Base-by-base conservation (phyloP, 345 rosid genomes). In the Laguncularia racemosa region DNA sequence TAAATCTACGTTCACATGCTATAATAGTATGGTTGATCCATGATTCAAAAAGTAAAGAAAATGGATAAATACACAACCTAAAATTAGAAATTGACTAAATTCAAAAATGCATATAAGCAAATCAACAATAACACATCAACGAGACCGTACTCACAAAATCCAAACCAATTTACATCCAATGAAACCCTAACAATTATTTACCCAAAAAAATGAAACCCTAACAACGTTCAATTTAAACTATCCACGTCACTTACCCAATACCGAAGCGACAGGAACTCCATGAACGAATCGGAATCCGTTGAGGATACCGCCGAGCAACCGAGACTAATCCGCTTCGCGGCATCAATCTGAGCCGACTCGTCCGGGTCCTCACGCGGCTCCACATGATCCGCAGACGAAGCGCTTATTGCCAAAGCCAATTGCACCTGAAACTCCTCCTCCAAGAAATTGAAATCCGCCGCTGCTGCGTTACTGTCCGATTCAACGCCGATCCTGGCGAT, bases 341-440 rank as follows among this genome's bases (percentile, higher is more conserved):
- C 95, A 45, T 88, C 96, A 75, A 91, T 81, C 96, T 91, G 92
- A 65, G 85, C 96, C 3, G 92, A 82, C 71, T 88, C 96, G 12
- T 81, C 92, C 8, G 89, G 82, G 72, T 84, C 82, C 77, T 79
- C 80, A 17, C 76, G 23, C 44, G 78, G 60, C 60, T 52, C 60
- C 33, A 33, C 53, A 43, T 60, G 65, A 68, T 79, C 83, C 53
- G 85, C 79, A 73, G 90, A 96, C 70, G 98, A 91, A 15, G 86
- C 96, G 68, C 98, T 91, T 26, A 91, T 88, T 58, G 98, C 98
- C 73, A 91, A 61, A 67, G 98, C 98, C 76, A 91, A 60, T 70
- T 91, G 95, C 44, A 91, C 86, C 80, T 91, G 98, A 59, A 80
- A 91, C 81, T 91, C 98, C 67, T 91, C 98, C 55, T 91, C 98